A percentile compares a stretch with the other conserved stretches of the same genome.
Evolutionary conservation across 176 grass and related monocot species (phyloP).

Genomic region (Carex kokanica): DNA sequence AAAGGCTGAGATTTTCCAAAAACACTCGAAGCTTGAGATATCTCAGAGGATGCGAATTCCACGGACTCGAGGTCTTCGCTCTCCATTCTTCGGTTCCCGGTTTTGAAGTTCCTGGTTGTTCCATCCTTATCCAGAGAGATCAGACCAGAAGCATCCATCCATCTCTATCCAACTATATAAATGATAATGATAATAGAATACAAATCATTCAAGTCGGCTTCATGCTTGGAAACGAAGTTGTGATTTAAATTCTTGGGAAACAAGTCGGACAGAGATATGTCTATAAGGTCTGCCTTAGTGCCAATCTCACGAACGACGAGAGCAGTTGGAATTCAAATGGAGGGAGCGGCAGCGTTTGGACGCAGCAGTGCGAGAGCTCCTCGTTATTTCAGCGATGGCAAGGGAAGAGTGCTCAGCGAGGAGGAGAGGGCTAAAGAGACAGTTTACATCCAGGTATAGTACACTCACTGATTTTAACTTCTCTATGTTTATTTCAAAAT

Average conservation of each 20-base stretch:
- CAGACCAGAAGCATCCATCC: constrained; percentile 6
- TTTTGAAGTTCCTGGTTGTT: background rate
- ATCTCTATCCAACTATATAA: background rate
- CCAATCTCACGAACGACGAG: constrained; percentile 8
- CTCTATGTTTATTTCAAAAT: background rate
- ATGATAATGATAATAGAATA: background rate
- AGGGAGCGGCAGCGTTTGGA: constrained; percentile 33
- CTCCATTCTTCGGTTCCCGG: background rate
- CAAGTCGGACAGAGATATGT: constrained; percentile 29
- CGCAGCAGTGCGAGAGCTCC: constrained; percentile 6
- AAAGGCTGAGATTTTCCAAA: too few species aligned
- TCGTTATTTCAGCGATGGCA: constrained; percentile 64
- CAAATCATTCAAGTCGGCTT: background rate
- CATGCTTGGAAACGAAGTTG: constrained; percentile 15
- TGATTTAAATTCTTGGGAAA: background rate
- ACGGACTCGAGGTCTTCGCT: background rate
- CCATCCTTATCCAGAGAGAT: constrained; percentile 33
- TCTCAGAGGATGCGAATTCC: too few species aligned
- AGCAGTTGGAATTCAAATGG: constrained; percentile 1
- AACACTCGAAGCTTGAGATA: too few species aligned
- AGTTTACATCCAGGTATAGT: constrained; percentile 81
- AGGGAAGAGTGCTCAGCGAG: constrained; percentile 69
- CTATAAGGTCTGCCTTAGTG: constrained; percentile 32
- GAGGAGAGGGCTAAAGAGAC: constrained; percentile 79
- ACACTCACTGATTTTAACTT: background rate